phyloP scores from a whole-genome alignment of 805 yeast genomes.

The Nakazawaea ernobii region DNA sequence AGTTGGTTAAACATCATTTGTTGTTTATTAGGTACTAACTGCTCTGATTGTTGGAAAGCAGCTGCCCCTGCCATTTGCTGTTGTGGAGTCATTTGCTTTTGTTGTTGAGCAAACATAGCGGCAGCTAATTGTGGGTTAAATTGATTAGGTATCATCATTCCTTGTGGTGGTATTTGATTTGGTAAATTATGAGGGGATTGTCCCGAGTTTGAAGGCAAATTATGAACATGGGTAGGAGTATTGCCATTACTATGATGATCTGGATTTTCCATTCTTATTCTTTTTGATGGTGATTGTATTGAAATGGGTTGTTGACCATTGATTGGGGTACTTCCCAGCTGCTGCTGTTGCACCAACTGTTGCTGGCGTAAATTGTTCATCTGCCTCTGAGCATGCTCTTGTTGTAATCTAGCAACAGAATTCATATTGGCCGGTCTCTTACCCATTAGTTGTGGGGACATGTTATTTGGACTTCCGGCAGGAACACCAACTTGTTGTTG shows the following conservation, averaged over 20 bases:
- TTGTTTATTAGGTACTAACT: slow-evolving; percentile 9
- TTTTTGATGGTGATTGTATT: slow-evolving; percentile 18
- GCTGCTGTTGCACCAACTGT: slow-evolving; percentile 20
- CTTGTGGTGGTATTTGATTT: slow-evolving; percentile 18
- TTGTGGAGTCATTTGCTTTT: slow-evolving; percentile 12
- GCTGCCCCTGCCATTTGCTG: slow-evolving; percentile 11
- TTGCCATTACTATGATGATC: slow-evolving; percentile 13
- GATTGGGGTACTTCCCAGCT: slow-evolving; percentile 8
- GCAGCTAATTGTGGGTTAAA: slow-evolving; percentile 25
- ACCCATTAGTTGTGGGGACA: slow-evolving; percentile 14
- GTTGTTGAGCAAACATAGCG: slow-evolving; percentile 19
- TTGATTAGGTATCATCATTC: slow-evolving; percentile 24
- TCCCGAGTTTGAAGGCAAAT: slow-evolving; percentile 6
- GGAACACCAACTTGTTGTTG: slow-evolving; percentile 11
- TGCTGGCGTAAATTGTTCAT: slow-evolving; percentile 40
- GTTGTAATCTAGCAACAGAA: slow-evolving; percentile 12
- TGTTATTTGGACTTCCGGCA: slow-evolving; percentile 5
- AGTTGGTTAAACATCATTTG: slow-evolving; percentile 11
- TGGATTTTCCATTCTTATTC: slow-evolving; percentile 16
- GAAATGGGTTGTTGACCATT: slow-evolving; percentile 7
- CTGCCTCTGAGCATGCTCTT: slow-evolving; percentile 15
- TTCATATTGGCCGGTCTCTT: slow-evolving; percentile 15
- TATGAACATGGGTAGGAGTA: slow-evolving; percentile 16
- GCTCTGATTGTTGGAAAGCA: slow-evolving; percentile 17
- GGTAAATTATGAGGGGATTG: slow-evolving; percentile 5